Percentiles rank a stretch among this genome's conserved stretches.
Conservation (phyloP, 2,329 filamentous ascomycete species). For the Akanthomyces muscarius region DNA sequence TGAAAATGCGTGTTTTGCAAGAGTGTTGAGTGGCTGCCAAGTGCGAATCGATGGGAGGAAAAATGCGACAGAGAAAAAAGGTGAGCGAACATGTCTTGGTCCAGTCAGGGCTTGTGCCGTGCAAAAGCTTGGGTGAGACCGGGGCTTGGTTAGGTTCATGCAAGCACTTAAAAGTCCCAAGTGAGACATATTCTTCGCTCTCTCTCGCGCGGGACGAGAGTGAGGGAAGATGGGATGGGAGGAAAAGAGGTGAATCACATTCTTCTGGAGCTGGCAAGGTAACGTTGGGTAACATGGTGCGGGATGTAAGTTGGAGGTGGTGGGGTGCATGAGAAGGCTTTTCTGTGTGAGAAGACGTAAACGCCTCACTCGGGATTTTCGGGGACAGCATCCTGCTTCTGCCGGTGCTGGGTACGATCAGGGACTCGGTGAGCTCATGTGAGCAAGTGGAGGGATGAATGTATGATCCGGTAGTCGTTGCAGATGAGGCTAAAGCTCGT, state of each 20-base stretch:
- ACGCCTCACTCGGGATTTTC: background rate
- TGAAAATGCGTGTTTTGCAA: background rate
- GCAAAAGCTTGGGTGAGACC: background rate
- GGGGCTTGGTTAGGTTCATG: background rate
- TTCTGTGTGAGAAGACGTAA: background rate
- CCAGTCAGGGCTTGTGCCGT: too few species aligned
- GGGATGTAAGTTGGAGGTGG: background rate
- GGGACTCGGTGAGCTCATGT: constrained; percentile 3
- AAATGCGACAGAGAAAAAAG: background rate
- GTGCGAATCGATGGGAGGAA: background rate
- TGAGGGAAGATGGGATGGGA: background rate
- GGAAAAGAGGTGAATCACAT: background rate
- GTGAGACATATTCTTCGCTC: background rate
- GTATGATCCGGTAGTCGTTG: background rate
- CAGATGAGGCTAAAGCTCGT: background rate
- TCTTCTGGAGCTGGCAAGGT: background rate
- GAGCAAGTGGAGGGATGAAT: background rate
- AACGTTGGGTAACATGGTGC: background rate
- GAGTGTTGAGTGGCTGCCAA: background rate
- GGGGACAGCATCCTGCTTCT: background rate
- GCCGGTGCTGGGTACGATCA: background rate
- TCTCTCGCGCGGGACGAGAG: background rate
- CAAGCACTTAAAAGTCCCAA: background rate
- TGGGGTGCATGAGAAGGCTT: background rate
- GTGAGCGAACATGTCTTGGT: too few species aligned